These are phyloP conservation scores for Alternaria sp. DNA, from an alignment of 2,329 filamentous ascomycete species.

Conservation along the genomic window DNA sequence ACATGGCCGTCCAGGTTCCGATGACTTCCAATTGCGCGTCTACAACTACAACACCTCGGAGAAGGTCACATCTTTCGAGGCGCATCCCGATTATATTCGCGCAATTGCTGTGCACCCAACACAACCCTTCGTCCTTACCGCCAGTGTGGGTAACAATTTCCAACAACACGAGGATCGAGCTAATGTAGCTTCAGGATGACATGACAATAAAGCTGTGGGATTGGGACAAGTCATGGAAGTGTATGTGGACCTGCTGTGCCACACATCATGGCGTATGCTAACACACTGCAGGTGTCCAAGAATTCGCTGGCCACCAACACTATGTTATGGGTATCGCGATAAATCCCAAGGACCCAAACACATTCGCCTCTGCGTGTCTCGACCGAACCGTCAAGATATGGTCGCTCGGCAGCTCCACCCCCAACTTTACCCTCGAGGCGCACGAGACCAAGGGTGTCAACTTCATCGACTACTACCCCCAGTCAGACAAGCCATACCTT, in stretches of 20 bases:
- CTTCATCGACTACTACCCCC: slow-evolving; percentile 87
- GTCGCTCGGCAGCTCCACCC: slow-evolving; percentile 91
- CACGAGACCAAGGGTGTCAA: slow-evolving; percentile 98
- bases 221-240: slow-evolving; percentile 99
- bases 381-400: slow-evolving; percentile 98
- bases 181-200: slow-evolving; percentile 45
- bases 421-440: slow-evolving; percentile 96
- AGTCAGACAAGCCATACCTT: slow-evolving; percentile 80
- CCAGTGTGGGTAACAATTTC: slow-evolving; percentile 63
- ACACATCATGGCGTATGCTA: slow-evolving; percentile 20
- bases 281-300: slow-evolving; percentile 68
- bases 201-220: slow-evolving; percentile 90
- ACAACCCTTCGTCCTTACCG: slow-evolving; percentile 94
- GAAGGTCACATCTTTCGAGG: slow-evolving; percentile 97
- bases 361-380: slow-evolving; percentile 90
- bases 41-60: slow-evolving; percentile 99
- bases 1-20: slow-evolving; percentile 61
- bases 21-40: slow-evolving; percentile 82
- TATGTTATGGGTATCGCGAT: slow-evolving; percentile 97
- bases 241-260: slow-evolving; percentile 49
- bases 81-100: slow-evolving; percentile 97
- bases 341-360: slow-evolving; percentile 87
- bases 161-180: slow-evolving; percentile 12
- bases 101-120: slow-evolving; percentile 95
- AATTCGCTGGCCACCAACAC: slow-evolving; percentile 95